A percentile compares a stretch with the other conserved stretches of the same genome.
Conservation (phyloP, 2,329 filamentous ascomycete genomes). For the Alternaria triticina region DNA sequence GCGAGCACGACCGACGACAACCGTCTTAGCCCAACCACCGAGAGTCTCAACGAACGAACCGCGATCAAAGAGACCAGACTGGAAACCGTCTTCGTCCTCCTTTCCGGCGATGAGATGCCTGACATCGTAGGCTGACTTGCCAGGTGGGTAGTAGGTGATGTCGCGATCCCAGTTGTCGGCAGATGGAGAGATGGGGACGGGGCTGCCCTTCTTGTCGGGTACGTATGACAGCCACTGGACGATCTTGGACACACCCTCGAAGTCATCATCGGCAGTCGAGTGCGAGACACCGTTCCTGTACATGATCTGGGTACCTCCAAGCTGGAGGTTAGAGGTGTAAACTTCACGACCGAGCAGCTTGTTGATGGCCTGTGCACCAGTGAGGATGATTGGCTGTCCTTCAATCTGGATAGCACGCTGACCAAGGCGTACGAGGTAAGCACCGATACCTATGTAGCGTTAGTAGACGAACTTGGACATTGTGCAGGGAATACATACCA, state of each 20-base stretch:
- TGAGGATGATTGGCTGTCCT: conserved; percentile 97
- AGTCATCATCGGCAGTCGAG: conserved; percentile 97
- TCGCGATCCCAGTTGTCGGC: conserved; percentile 93
- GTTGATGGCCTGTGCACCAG: conserved; percentile 96
- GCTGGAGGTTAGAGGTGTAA: conserved; percentile 98
- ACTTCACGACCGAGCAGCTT: conserved; percentile 97
- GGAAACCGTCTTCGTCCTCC: conserved; percentile 83
- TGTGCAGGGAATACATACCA: conserved; percentile 59
- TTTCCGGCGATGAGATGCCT: conserved; percentile 91
- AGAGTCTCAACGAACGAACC: conserved; percentile 97
- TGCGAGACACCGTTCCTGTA: conserved; percentile 99
- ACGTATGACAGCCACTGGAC: conserved; percentile 98
- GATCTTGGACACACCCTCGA: conserved; percentile 96
- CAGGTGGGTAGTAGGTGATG: conserved; percentile 77
- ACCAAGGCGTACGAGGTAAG: conserved; percentile 96
- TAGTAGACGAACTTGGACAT: conserved; percentile 34
- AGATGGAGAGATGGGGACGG: conserved; percentile 88
- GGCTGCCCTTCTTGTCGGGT: conserved; percentile 91
- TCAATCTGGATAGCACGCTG: conserved; percentile 99
- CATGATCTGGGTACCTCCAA: conserved; percentile 99
- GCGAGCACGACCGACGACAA: conserved; percentile 94
- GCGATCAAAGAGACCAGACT: conserved; percentile 92
- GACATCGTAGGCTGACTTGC: conserved; percentile 89
- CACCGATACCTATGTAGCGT: conserved; percentile 77
- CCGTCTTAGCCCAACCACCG: conserved; percentile 94